Evolutionary conservation across 768 basidiomycete genomes (phyloP), one percentile per base, ranked within the genome.

Genomic region (Phaeotremella fagi): DNA sequence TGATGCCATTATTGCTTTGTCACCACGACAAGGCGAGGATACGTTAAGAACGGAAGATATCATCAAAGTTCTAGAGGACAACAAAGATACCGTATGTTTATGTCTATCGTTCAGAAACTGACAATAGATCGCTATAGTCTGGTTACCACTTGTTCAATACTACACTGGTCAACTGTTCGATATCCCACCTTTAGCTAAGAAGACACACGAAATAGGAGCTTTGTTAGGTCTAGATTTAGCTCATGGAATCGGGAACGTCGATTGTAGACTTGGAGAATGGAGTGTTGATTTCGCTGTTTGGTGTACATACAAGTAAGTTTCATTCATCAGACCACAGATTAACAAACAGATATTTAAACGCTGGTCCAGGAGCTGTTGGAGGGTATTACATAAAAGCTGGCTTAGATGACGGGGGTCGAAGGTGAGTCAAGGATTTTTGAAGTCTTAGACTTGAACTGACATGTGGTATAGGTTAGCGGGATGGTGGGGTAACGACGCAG

Each of bases 141-240:
- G 97, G 55, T 87, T 99, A 70, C 85, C 87, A 50, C 90, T 94
- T 2, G 84, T 98, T 28, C 94, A 98, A 75, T 99, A 91, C 77
- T 99, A 97, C 77, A 94, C 90, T 22, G 95, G 92, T 14, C 92
- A 99, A 74, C 83, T 79, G 76, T 98, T 99, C 77, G 86, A 90
- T 48, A 90, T 98, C 77, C 68, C 85, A 68, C 76, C 78, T 23
- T 85, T 99, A 69, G 90, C 94, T 15, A 80, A 79, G 55, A 88
- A 87, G 51, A 87, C 88, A 26, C 85, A 91, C 69, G 83, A 82
- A 57, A 82, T 89, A 80, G 90, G 91, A 41, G 91, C 88, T 58
- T 82, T 92, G 54, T 87, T 90, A 67, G 94, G 90, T 35, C 92
- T 90, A 83, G 94, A 99, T 78, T 83, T 97, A 15, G 95, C 95